Percentiles rank a stretch among this genome's conserved stretches.
These are phyloP conservation scores for Fonsecaea multimorphosa DNA, from an alignment of 2,329 filamentous ascomycete genomes.

Conservation along the genomic window DNA sequence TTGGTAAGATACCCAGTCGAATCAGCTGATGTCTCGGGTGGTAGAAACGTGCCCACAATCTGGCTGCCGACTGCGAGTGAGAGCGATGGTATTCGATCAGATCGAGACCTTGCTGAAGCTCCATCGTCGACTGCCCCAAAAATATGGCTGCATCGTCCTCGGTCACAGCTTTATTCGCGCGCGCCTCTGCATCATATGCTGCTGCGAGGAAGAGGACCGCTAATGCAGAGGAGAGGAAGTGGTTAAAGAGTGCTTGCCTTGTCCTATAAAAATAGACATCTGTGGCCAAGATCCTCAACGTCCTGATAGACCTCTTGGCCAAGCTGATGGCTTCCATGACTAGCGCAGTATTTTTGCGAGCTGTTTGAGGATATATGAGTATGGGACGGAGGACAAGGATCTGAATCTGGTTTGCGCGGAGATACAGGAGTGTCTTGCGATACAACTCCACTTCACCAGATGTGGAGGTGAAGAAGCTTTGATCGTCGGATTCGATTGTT, in stretches of 20 bases:
- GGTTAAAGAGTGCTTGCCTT: slow-evolving; percentile 22
- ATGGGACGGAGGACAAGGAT: slow-evolving; percentile 23
- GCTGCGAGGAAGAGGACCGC: slow-evolving; percentile 21
- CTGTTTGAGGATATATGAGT: slow-evolving; percentile 21
- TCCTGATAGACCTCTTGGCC: slow-evolving; percentile 19
- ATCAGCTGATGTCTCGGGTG: slow-evolving; percentile 19
- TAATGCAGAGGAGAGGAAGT: slow-evolving; percentile 19
- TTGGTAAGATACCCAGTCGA: slow-evolving; percentile 14
- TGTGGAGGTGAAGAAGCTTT: slow-evolving; percentile 8
- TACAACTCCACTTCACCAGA: slow-evolving; percentile 13
- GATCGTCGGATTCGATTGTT: slow-evolving; percentile 16
- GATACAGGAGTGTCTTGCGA: slow-evolving; percentile 18
- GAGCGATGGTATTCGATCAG: slow-evolving; percentile 16
- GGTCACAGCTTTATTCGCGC: not conserved
- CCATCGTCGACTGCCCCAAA: slow-evolving; percentile 1
- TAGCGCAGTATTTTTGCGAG: slow-evolving; percentile 8
- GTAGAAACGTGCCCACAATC: slow-evolving; percentile 14
- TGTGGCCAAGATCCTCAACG: not conserved
- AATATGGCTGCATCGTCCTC: not conserved
- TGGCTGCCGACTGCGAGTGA: slow-evolving; percentile 11
- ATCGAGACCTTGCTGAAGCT: slow-evolving; percentile 20
- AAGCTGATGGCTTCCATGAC: slow-evolving; percentile 15
- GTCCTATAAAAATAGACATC: slow-evolving; percentile 16
- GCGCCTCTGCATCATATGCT: slow-evolving; percentile 20
- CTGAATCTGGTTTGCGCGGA: slow-evolving; percentile 21